Evolutionary conservation across 139 green algal species (phyloP).

Genomic region (Mesotaenium endlicherianum): DNA sequence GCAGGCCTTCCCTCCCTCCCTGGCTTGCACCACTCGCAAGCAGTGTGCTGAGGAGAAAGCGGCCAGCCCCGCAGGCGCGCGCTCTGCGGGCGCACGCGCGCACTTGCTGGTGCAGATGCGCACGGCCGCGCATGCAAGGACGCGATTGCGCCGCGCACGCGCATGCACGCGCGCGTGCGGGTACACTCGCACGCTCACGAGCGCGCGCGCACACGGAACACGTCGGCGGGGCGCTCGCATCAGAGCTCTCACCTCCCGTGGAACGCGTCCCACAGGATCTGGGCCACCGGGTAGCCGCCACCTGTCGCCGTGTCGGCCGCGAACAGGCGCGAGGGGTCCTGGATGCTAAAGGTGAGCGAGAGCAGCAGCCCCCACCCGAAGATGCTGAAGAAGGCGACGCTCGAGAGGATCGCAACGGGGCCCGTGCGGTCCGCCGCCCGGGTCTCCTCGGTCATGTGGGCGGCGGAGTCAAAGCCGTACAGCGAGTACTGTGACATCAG

Average conservation of each 20-base stretch:
- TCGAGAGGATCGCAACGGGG: constrained; percentile 13
- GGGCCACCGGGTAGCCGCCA: constrained; percentile 13
- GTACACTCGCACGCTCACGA: too few relatives aligned
- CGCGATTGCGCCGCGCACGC: too few relatives aligned
- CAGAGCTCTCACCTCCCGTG: neutral
- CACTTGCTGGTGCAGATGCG: too few relatives aligned
- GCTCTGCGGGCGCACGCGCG: too few relatives aligned
- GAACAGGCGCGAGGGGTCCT: constrained; percentile 6
- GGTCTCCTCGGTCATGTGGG: constrained; percentile 31
- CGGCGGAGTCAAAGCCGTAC: constrained; percentile 28
- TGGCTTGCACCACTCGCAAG: too few relatives aligned
- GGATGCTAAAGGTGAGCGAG: constrained; percentile 25
- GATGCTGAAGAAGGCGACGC: neutral
- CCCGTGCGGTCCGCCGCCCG: constrained; percentile 10
- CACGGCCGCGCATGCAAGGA: too few relatives aligned
- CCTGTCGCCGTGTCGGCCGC: constrained; percentile 1
- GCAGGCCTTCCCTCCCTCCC: too few relatives aligned
- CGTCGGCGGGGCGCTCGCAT: too few relatives aligned
- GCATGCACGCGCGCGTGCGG: too few relatives aligned
- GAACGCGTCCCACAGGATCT: constrained; percentile 34
- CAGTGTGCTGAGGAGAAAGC: too few relatives aligned
- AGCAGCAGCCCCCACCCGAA: constrained; percentile 14
- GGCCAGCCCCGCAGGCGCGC: too few relatives aligned
- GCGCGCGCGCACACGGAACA: too few relatives aligned
- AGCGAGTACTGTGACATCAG: constrained; percentile 39